phyloP scores from a whole-genome alignment of 1,284 basidiomycete species.

The Inonotus hispidus region DNA sequence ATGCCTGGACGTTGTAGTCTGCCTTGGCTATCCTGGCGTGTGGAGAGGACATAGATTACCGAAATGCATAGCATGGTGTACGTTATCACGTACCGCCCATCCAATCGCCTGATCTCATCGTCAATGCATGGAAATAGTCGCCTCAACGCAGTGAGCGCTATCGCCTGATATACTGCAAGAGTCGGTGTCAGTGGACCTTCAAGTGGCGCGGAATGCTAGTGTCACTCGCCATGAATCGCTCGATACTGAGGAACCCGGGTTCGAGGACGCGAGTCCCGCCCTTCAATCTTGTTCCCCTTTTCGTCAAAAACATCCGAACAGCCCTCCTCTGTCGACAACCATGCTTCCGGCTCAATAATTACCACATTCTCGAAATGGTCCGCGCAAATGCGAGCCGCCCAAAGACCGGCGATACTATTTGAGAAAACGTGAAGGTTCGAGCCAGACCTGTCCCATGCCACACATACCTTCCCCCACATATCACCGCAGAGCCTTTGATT shows the following conservation, averaged over 20 bases:
- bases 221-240: slow-evolving; percentile 24
- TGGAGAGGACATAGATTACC: neutral
- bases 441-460: neutral
- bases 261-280: slow-evolving; percentile 19
- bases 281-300: neutral
- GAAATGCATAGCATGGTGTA: neutral
- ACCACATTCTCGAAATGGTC: slow-evolving; percentile 33
- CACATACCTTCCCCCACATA: slow-evolving; percentile 28
- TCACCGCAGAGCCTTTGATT: slow-evolving; percentile 25
- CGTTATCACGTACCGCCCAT: slow-evolving; percentile 16
- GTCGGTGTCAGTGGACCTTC: neutral
- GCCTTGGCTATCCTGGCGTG: neutral
- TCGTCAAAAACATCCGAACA: neutral
- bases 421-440: neutral
- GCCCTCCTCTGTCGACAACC: slow-evolving; percentile 19
- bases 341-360: slow-evolving; percentile 31
- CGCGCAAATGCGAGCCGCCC: slow-evolving; percentile 25
- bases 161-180: slow-evolving; percentile 17
- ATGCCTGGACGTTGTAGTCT: neutral
- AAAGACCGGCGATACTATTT: slow-evolving; percentile 27
- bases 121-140: slow-evolving; percentile 25
- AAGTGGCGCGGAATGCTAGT: neutral
- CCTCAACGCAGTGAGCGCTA: slow-evolving; percentile 19
- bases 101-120: slow-evolving; percentile 21
- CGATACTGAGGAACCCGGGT: slow-evolving; percentile 28